Evolutionary conservation across 2,329 filamentous ascomycete species (phyloP), one percentile per base, ranked within the genome.

Genomic region (Aureobasidium sp.): DNA sequence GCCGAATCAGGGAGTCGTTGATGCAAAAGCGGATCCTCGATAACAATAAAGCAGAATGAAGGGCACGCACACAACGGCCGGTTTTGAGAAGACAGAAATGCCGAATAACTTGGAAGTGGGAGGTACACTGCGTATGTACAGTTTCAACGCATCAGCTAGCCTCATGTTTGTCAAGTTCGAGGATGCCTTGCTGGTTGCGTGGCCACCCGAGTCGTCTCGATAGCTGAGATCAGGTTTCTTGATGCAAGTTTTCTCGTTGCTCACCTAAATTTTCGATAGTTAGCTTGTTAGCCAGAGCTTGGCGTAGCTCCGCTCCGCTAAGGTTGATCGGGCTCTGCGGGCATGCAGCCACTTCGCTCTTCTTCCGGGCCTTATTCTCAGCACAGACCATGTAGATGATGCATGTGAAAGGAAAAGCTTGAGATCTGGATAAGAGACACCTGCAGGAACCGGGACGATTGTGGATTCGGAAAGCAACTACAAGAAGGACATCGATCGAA

Each of bases 401-500:
- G 53, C 53, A 57, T 57, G 53, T 57, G 53, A 57, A 57, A 36
- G 53, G 39, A 57, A 57, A 57, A 44, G 53, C 53, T 57, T 45
- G 53, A 45, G 53, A 57, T 44, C 39, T 45, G 37, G 29, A n/a
- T 30, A 36, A 44, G 30, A 10, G 10, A 44, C 36, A 32, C 4
- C 29, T 36, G 41, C 53, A 59, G 55, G 15, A 48, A 49, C 42
- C 49, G 21, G 11, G 6, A 41, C n/a, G 25, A 9, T 30, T n/a
- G 27, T 34, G 45, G n/a, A 4, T n/a, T 16, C 7, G 15, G 3
- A 8, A 37, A 32, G 32, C 27, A 39, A 16, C 27, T n/a, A n/a
- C 4, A 32, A 32, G 9, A 9, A 2, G n/a, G 8, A 39, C 8
- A 25, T 4, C 3, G 21, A 49, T 7, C 11, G 25, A 25, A 58